Base-by-base conservation (phyloP, 2,329 filamentous ascomycete species). In the Myrmaecium sp. region DNA sequence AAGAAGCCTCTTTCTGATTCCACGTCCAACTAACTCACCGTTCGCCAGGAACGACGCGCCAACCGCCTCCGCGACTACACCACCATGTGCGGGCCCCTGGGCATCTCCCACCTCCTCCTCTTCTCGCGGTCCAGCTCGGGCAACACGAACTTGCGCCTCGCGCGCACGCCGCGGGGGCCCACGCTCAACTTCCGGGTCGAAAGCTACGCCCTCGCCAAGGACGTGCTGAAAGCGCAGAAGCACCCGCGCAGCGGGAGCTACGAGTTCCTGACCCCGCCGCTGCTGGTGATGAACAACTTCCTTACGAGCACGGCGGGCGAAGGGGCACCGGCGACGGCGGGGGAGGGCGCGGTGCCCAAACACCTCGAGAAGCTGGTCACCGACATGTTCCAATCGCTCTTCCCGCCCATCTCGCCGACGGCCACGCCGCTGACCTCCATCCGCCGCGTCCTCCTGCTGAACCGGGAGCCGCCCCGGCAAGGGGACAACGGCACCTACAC, bases 271-370 rank as follows among this genome's bases (percentile, higher is more conserved):
- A 82, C 74, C 22, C 74, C 89, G 5, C 89, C 89, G 34, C 56
- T 58, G 69, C 67, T 98, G 23, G 89, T 98, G 38, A 95, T 98
- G 89, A 98, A 98, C 58, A 94, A 93, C 52, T 93, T 98, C 52
- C n/a, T n/a, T n/a, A 69, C 69, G 20, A 75, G 73, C 3, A 66
- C 76, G 15, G 61, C 62, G 12, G 29, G 36, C 5, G 38, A 43
- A 12, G 34, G 46, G n/a, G 43, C 46, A 24, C 26, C 30, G 11
- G 26, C 48, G 13, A 26, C 30, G 11, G 23, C 51, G 7, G 45
- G 43, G 15, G 46, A 48, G 30, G 67, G 71, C 13, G 71, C 76
- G 34, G 74, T 92, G n/a, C 83, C 86, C 4, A 91, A 82, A 47
- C 84, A 94, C 40, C 78, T 98, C 44, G 89, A 98, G 55, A 76